Evolutionary conservation across 352 stramenopile species (phyloP).

Genomic region (Globisporangium perplexum): DNA sequence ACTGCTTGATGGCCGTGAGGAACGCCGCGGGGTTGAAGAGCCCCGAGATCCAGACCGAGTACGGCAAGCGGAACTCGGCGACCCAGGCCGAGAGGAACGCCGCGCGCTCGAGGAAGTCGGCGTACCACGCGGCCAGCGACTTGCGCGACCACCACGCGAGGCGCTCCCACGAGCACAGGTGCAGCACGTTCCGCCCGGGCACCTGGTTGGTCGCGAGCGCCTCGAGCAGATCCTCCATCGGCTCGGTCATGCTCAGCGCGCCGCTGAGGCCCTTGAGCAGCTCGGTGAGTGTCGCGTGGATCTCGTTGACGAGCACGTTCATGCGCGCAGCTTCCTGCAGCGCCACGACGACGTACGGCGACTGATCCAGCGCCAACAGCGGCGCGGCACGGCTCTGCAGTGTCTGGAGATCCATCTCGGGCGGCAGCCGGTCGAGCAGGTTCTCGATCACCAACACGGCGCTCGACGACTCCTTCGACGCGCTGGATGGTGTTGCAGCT

Average conservation of each 20-base stretch:
- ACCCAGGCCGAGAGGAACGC: slow-evolving; percentile 67
- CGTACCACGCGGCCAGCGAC: slow-evolving; percentile 70
- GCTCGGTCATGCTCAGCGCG: slow-evolving; percentile 84
- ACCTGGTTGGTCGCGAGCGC: slow-evolving; percentile 72
- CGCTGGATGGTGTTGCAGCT: too few relatives aligned
- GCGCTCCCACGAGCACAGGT: slow-evolving; percentile 72
- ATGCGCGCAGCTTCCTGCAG: slow-evolving; percentile 78
- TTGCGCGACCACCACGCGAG: slow-evolving; percentile 86
- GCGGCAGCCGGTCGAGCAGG: slow-evolving; percentile 50
- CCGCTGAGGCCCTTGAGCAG: slow-evolving; percentile 79
- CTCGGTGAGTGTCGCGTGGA: slow-evolving; percentile 56
- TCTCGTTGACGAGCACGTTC: slow-evolving; percentile 56
- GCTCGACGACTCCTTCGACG: background rate
- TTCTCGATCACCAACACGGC: slow-evolving; percentile 48
- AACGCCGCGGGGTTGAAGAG: slow-evolving; percentile 84
- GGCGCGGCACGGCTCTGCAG: slow-evolving; percentile 50
- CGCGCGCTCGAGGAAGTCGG: slow-evolving; percentile 70
- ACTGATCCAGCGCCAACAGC: slow-evolving; percentile 52
- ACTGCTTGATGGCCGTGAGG: slow-evolving; percentile 81
- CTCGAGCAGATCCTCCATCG: slow-evolving; percentile 84
- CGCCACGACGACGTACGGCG: slow-evolving; percentile 80
- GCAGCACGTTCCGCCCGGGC: slow-evolving; percentile 61
- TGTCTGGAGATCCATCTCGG: slow-evolving; percentile 47
- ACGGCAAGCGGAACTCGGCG: slow-evolving; percentile 57
- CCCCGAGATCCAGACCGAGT: slow-evolving; percentile 79